Base-by-base conservation (phyloP, 2,329 filamentous ascomycete genomes). In the Epichloe gansuensis region DNA sequence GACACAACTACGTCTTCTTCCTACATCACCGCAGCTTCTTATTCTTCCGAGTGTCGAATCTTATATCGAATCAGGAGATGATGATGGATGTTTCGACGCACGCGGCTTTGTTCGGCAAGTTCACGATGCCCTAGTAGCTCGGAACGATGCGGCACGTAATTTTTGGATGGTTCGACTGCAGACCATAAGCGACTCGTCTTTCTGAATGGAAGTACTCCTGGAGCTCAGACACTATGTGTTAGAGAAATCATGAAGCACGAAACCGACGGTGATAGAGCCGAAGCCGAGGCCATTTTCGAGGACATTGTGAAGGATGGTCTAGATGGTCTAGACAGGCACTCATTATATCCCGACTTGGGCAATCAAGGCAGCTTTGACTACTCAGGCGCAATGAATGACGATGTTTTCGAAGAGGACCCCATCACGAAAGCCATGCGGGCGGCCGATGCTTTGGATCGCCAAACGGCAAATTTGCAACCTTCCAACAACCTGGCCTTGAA, bases 1-100 rank as follows among this genome's bases (percentile, higher is more conserved):
- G 25, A 82, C 78, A 3, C 81, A 85, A 58, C 66, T 84, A 41
- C 75, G 75, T 46, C 71, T 84, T 3, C 72, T 85, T 11, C 81
- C 81, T 8, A 72, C 71, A 3, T 83, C 79, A 1, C 66, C 75
- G 0, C 76, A 82, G 53, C 75, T 84, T 39, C 63, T 83, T 25
- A 71, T 82, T 38, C 67, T 85, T 2, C 80, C 81, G 0, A 65
- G 66, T 35, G n/a, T 55, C 17, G 51, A 53, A 23, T 49, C 48
- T 13, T 53, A 53, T 17, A 39, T 53, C 25, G 41, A 49, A 37
- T 4, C 54, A 23, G 44, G 38, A 28, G 54, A 51, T 25, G 11
- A 25, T 28, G 25, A 42, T 21, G 11, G 17, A 28, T 42, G 47
- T 2, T 65, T 69, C 50, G 62, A 70, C 17, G 56, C 65, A 15